Evolutionary conservation across 305 asterid species (phyloP).

Genomic region (Withania somnifera): DNA sequence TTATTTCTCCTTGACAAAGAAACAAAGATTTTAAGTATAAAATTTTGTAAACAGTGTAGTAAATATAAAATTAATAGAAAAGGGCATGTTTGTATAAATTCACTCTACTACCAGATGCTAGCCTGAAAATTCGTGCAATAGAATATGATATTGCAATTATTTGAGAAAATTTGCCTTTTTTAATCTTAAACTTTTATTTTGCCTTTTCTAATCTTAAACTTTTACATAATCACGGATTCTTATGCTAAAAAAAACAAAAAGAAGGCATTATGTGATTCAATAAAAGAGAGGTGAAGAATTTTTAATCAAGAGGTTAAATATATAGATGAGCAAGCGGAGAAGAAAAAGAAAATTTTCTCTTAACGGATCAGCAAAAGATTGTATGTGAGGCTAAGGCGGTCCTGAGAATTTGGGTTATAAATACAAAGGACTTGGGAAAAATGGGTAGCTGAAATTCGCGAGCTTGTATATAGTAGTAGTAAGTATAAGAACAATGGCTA

Average conservation of each 20-base stretch:
- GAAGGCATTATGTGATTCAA: background rate
- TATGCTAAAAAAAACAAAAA: background rate
- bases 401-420: conserved; percentile 15
- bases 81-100: too few species aligned
- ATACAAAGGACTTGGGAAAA: conserved; percentile 28
- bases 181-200: too few species aligned
- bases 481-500: background rate
- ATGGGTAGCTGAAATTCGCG: conserved; percentile 34
- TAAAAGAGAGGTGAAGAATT: conserved; percentile 6
- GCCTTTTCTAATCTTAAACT: too few species aligned
- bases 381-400: conserved; percentile 27
- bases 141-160: too few species aligned
- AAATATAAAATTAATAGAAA: too few species aligned
- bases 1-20: too few species aligned
- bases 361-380: conserved; percentile 15
- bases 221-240: background rate
- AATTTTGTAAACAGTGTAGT: too few species aligned
- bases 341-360: background rate
- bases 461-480: background rate
- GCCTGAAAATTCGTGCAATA: too few species aligned
- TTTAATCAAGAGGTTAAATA: background rate
- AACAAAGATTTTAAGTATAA: too few species aligned
- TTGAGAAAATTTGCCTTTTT: too few species aligned
- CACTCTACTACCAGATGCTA: too few species aligned
- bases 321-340: background rate